Evolutionary conservation across 2,329 filamentous ascomycete genomes (phyloP).

Genomic region (Zymoseptoria crescenta): DNA sequence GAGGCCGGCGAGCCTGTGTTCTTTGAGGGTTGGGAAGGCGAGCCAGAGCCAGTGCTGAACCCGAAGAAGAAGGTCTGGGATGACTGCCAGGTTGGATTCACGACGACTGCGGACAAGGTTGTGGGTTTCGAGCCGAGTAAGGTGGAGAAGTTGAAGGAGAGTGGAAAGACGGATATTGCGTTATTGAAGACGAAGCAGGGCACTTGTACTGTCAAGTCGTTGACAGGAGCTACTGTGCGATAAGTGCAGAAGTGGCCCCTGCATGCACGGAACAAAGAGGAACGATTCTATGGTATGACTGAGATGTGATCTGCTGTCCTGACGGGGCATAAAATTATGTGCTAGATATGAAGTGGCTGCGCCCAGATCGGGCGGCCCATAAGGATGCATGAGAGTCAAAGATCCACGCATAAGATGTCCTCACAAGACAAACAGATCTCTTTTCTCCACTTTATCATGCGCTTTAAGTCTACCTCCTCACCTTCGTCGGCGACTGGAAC

Average conservation of each 20-base stretch:
- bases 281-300: background rate
- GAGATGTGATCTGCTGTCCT: background rate
- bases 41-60: conserved; percentile 89
- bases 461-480: conserved; percentile 1
- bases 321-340: background rate
- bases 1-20: conserved; percentile 79
- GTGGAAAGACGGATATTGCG: conserved; percentile 47
- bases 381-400: background rate
- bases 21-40: conserved; percentile 91
- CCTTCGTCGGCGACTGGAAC: conserved; percentile 21
- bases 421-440: background rate
- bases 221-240: conserved; percentile 75
- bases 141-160: conserved; percentile 66
- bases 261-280: background rate
- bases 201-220: conserved; percentile 71
- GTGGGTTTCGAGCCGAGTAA: conserved; percentile 77
- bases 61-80: conserved; percentile 99
- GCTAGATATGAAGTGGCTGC: background rate
- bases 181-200: conserved; percentile 71
- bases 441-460: background rate
- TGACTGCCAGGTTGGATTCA: conserved; percentile 91
- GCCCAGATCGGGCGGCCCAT: background rate
- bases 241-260: conserved; percentile 38
- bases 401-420: background rate
- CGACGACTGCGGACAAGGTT: conserved; percentile 70